A percentile compares a stretch with the other conserved stretches of the same genome.
Evolutionary conservation across 371 early-diverging fungal genomes (phyloP).

Genomic region (Mortierella sp.): DNA sequence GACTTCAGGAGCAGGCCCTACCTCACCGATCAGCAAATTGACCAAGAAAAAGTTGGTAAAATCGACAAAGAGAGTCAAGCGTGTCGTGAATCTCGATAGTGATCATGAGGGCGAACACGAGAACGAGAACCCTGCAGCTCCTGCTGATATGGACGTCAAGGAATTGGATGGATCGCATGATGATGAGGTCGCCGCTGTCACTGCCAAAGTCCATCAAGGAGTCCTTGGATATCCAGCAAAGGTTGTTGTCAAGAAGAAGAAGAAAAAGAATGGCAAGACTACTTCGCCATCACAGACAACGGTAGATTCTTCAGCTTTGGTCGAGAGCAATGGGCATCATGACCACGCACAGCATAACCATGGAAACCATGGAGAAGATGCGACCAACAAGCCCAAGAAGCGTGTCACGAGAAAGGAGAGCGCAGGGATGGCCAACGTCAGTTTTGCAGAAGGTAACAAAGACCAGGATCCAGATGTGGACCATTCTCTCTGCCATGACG

Average conservation of each 20-base stretch:
- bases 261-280: constrained; percentile 25
- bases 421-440: constrained; percentile 7
- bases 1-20: neutral
- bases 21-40: constrained; percentile 23
- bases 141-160: constrained; percentile 13
- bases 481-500: constrained; percentile 38
- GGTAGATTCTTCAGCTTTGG: neutral
- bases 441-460: constrained; percentile 17
- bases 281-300: too few species aligned
- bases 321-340: neutral
- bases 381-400: constrained; percentile 21
- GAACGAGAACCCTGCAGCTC: neutral
- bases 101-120: constrained; percentile 39
- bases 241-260: constrained; percentile 21
- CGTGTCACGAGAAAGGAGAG: constrained; percentile 24
- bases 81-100: constrained; percentile 57
- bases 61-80: constrained; percentile 43
- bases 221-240: constrained; percentile 11
- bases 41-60: constrained; percentile 50
- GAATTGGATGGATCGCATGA: constrained; percentile 10
- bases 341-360: neutral
- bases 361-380: neutral
- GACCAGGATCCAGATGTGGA: constrained; percentile 24
- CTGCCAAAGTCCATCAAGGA: constrained; percentile 2
- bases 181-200: constrained; percentile 21